phyloP scores from a whole-genome alignment of 2,329 filamentous ascomycete species.

The Fusarium annulatum region DNA sequence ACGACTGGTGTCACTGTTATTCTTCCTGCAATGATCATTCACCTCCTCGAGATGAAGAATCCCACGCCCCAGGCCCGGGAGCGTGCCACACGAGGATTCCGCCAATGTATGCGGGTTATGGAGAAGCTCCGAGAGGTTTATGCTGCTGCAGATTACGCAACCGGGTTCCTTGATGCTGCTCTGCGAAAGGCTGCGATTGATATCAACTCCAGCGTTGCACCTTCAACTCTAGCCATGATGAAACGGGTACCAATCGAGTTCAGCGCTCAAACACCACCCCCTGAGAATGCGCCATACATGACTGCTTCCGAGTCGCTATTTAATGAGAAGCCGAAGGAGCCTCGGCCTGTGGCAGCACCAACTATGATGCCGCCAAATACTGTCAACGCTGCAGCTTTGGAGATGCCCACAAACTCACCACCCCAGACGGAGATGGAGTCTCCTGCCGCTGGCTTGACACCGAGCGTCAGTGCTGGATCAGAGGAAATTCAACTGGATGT shows the following conservation, averaged over 20 bases:
- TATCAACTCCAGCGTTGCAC: conserved; percentile 58
- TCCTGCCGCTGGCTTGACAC: conserved; percentile 53
- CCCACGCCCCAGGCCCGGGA: conserved; percentile 77
- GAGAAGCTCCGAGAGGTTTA: conserved; percentile 89
- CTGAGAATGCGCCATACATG: conserved; percentile 61
- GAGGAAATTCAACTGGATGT: conserved; percentile 53
- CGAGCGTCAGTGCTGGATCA: conserved; percentile 58
- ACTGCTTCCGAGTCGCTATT: conserved; percentile 55
- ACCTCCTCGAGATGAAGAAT: conserved; percentile 91
- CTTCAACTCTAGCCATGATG: conserved; percentile 50
- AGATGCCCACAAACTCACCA: conserved; percentile 54
- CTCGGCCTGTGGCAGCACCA: conserved; percentile 20
- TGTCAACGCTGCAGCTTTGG: conserved; percentile 51
- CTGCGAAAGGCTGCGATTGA: conserved; percentile 88
- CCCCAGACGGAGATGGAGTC: conserved; percentile 59
- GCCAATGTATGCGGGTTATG: conserved; percentile 92
- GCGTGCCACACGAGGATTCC: conserved; percentile 82
- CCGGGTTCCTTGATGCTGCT: conserved; percentile 91
- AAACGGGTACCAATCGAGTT: conserved; percentile 53
- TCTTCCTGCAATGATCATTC: conserved; percentile 92
- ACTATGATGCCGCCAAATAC: conserved; percentile 53
- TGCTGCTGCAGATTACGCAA: conserved; percentile 94
- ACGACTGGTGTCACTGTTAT: conserved; percentile 93
- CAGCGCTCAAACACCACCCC: conserved; percentile 63
- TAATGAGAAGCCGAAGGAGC: conserved; percentile 46